phyloP scores from a whole-genome alignment of 768 basidiomycete species.

The Lactarius sp. region DNA sequence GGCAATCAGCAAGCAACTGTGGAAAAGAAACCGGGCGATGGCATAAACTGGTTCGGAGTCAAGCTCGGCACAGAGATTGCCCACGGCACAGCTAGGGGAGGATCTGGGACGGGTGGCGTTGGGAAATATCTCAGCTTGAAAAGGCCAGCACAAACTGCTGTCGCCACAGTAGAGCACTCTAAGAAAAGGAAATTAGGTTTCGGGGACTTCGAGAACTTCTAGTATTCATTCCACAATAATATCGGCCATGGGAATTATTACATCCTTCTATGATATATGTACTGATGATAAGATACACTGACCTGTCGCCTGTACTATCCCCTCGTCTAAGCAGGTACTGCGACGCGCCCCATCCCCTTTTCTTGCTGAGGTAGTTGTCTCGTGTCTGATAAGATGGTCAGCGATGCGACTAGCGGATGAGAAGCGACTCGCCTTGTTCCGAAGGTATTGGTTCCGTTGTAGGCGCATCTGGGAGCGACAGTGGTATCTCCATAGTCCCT shows the following conservation, averaged over 20 bases:
- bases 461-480: constrained; percentile 54
- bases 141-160: constrained; percentile 23
- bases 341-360: constrained; percentile 28
- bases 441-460: constrained; percentile 37
- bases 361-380: constrained; percentile 1
- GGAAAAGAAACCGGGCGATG: constrained; percentile 59
- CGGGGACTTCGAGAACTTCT: constrained; percentile 89
- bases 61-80: constrained; percentile 56
- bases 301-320: background rate
- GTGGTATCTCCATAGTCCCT: constrained; percentile 28
- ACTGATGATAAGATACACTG: constrained; percentile 3
- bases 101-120: constrained; percentile 46
- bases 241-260: constrained; percentile 10
- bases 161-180: constrained; percentile 45
- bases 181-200: constrained; percentile 87
- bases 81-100: constrained; percentile 29
- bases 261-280: constrained; percentile 21
- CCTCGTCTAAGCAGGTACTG: constrained; percentile 29
- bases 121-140: constrained; percentile 69
- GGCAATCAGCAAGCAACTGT: constrained; percentile 26
- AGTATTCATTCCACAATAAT: constrained; percentile 14
- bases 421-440: constrained; percentile 33
- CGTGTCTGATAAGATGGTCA: constrained; percentile 8
- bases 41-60: constrained; percentile 84
- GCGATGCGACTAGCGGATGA: background rate